Base-by-base conservation (phyloP, 2,329 filamentous ascomycete genomes). In the Nigrograna mackinnonii region DNA sequence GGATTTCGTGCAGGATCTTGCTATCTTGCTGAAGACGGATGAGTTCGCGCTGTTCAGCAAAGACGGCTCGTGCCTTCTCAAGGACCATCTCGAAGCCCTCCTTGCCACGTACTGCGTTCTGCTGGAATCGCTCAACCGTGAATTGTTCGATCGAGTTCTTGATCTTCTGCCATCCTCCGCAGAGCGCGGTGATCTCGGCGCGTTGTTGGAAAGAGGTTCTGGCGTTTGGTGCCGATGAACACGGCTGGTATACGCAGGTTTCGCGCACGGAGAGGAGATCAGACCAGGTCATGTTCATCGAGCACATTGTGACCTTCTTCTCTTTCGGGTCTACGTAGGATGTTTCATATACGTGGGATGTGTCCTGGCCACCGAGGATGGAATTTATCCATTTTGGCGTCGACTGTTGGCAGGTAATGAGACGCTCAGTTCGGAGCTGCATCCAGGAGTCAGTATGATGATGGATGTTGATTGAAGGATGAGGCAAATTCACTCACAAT, bases 31-130 rank as follows among this genome's bases (percentile, higher is more conserved):
- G 77, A 48, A 70, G 54, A 32, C 49, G 64, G 44, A 77, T 67
- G 42, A 82, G 78, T 66, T 89, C 86, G 68, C 84, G 83, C 74
- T 97, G 90, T 77, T 96, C 89, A 43, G 89, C 86, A 63, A 96
- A 97, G 1, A 91, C 91, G 63, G 89, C 83, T 54, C 92, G 78
- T 70, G 90, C 95, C 85, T 96, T 96, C 66, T 90, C 89, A 22
- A 99, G 79, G 6, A 99, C 94, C 49, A 86, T 83, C 76, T 99
- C 94, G 66, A 99, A 99, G 2, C 94, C 94, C 71, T 97, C 91
- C 52, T 87, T 85, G 52, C 94, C 94, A 72, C 89, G 91, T 55
- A 79, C 78, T 18, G 94, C 92, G 63, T 99, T 99, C 71, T 99
- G 90, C 55, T 84, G 82, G 75, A 99, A 99, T 41, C 90, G 79